These are phyloP conservation scores for Acanthamoeba rhysodes DNA, from an alignment of 208 protist genomes.

Conservation along the genomic window DNA sequence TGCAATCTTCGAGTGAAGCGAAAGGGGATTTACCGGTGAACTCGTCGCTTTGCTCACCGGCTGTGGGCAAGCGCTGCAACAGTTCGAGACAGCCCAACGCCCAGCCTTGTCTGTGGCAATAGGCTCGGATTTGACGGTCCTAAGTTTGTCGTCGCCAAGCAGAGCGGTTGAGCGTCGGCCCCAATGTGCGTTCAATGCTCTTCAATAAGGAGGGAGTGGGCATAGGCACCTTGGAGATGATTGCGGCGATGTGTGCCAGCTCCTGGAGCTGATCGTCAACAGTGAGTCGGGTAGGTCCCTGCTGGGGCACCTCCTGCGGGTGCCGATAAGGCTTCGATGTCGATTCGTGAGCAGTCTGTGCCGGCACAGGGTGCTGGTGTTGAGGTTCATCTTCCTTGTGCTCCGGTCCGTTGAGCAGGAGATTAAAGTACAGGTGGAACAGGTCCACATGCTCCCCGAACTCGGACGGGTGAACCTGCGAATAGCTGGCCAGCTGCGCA, in stretches of 20 bases:
- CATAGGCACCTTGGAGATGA: constrained; percentile 3
- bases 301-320: not conserved
- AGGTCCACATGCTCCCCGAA: constrained; percentile 35
- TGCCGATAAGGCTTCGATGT: not conserved
- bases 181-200: not conserved
- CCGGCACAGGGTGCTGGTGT: not conserved
- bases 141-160: not conserved
- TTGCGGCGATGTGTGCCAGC: not conserved
- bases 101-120: constrained; percentile 69
- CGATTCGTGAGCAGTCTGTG: not conserved
- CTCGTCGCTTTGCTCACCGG: not conserved
- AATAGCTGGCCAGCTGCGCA: constrained; percentile 54
- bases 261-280: constrained; percentile 43
- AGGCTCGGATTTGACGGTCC: constrained; percentile 28
- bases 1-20: not conserved
- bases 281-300: not conserved
- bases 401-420: constrained; percentile 25
- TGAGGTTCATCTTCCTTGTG: not conserved
- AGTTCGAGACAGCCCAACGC: constrained; percentile 20
- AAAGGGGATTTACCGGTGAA: not conserved
- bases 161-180: not conserved
- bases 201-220: no score
- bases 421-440: constrained; percentile 61
- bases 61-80: not conserved
- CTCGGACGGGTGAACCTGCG: constrained; percentile 43